Evolutionary conservation across 192 early-diverging fungal genomes (phyloP).

Genomic region (Podila clonocystis): DNA sequence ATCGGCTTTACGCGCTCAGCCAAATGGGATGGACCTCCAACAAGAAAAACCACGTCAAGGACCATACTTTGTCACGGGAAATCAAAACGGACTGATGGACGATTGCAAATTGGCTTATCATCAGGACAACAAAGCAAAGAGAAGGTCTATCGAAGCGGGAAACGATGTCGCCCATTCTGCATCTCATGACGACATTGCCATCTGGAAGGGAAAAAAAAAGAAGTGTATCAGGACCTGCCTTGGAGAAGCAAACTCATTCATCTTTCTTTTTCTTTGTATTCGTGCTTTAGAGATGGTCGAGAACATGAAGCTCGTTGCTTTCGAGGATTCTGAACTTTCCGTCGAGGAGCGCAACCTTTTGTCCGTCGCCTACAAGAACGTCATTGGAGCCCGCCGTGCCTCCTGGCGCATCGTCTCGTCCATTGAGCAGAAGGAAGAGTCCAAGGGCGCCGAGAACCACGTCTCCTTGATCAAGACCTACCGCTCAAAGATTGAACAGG

Average conservation of each 20-base stretch:
- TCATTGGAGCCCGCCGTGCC: constrained; percentile 98
- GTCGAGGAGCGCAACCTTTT: constrained; percentile 99
- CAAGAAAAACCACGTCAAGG: too few relatives aligned
- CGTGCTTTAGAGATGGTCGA: constrained; percentile 75
- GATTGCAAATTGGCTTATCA: too few relatives aligned
- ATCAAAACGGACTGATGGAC: too few relatives aligned
- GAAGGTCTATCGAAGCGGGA: too few relatives aligned
- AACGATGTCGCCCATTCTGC: too few relatives aligned
- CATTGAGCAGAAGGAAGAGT: constrained; percentile 99
- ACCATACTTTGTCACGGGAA: too few relatives aligned
- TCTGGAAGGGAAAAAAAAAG: too few relatives aligned
- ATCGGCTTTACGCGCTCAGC: too few relatives aligned
- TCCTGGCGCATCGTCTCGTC: constrained; percentile 99
- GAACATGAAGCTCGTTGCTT: constrained; percentile 78
- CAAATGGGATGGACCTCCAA: too few relatives aligned
- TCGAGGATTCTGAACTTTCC: constrained; percentile 79
- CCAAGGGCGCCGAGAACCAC: constrained; percentile 90
- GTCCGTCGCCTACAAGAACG: constrained; percentile 99
- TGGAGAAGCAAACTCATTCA: not conserved
- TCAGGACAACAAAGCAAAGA: too few relatives aligned
- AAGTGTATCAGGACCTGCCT: too few relatives aligned
- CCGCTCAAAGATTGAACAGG: constrained; percentile 93
- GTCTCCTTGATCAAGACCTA: constrained; percentile 95
- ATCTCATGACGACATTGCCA: too few relatives aligned
- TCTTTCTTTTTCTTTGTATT: not conserved